Evolutionary conservation across 2,329 filamentous ascomycete genomes (phyloP).

Genomic region (Sporothrix luriei): DNA sequence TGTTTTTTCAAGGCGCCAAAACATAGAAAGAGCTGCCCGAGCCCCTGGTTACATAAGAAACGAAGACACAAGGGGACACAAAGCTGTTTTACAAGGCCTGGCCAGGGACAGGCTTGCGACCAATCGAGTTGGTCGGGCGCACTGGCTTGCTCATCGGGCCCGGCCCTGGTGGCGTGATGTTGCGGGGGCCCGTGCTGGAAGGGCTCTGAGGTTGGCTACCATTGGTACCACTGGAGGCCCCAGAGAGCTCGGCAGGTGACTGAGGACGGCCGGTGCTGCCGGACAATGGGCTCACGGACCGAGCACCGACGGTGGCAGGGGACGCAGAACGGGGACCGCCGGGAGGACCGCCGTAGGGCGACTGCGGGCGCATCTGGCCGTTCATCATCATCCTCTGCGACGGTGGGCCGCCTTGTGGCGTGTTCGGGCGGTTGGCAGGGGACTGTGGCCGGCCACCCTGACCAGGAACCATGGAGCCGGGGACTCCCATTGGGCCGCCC

Average conservation of each 20-base stretch:
- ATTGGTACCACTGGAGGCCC: conserved; percentile 47
- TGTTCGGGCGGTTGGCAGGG: conserved; percentile 36
- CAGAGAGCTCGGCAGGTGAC: conserved; percentile 32
- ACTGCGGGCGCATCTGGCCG: conserved; percentile 44
- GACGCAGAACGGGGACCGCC: conserved; percentile 39
- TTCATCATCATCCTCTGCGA: conserved; percentile 42
- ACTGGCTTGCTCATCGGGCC: conserved; percentile 48
- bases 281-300: conserved; percentile 41
- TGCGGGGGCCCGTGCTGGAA: conserved; percentile 45
- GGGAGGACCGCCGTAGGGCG: conserved; percentile 46
- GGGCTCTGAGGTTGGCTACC: conserved; percentile 52
- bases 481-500: conserved; percentile 7
- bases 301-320: conserved; percentile 41
- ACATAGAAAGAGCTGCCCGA: conserved; percentile 4
- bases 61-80: neutral
- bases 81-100: conserved; percentile 50
- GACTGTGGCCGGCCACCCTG: conserved; percentile 29
- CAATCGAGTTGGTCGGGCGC: conserved; percentile 47
- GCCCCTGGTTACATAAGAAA: neutral
- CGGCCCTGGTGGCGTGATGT: conserved; percentile 50
- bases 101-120: conserved; percentile 60
- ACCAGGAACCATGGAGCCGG: conserved; percentile 21
- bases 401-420: conserved; percentile 39
- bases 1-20: conserved; percentile 2
- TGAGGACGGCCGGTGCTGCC: neutral